A percentile compares a stretch with the other conserved stretches of the same genome.
Conservation (phyloP, 2,329 filamentous ascomycete species). For the Alternaria novae-zelandiae region DNA sequence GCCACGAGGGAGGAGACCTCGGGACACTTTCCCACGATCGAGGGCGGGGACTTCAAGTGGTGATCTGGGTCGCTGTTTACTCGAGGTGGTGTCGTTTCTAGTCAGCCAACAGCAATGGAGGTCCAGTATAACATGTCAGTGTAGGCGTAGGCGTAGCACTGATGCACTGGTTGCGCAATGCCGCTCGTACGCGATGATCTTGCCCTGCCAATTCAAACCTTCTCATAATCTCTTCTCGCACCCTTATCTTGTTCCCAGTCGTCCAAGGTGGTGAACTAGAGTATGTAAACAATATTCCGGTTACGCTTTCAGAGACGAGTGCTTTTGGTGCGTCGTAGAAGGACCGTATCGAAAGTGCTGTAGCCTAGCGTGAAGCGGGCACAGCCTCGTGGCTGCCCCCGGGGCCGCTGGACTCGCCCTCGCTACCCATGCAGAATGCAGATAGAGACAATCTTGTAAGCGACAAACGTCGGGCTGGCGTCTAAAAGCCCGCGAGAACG, state of each 20-base stretch:
- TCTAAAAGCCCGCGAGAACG: neutral
- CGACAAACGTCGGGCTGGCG: neutral
- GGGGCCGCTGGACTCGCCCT: neutral
- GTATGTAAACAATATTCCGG: neutral
- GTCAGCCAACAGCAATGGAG: fast-evolving
- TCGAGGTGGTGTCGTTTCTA: neutral
- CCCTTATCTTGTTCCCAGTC: fast-evolving
- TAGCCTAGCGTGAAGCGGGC: neutral
- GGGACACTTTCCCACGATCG: neutral
- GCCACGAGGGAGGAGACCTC: neutral
- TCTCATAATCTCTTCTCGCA: neutral
- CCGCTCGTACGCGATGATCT: neutral
- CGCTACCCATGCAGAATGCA: neutral
- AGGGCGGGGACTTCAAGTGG: neutral
- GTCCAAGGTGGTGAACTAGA: neutral
- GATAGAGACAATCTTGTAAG: neutral
- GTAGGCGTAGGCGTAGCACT: neutral
- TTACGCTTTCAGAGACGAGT: neutral
- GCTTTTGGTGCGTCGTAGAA: neutral
- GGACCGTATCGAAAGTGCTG: neutral
- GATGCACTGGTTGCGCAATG: neutral
- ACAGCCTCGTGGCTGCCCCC: neutral
- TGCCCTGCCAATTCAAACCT: neutral
- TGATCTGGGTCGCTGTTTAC: neutral
- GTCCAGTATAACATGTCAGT: neutral